A percentile compares a stretch with the other conserved stretches of the same genome.
These are phyloP conservation scores for Termitomyces heimii DNA, from an alignment of 768 basidiomycete species.

Conservation along the genomic window DNA sequence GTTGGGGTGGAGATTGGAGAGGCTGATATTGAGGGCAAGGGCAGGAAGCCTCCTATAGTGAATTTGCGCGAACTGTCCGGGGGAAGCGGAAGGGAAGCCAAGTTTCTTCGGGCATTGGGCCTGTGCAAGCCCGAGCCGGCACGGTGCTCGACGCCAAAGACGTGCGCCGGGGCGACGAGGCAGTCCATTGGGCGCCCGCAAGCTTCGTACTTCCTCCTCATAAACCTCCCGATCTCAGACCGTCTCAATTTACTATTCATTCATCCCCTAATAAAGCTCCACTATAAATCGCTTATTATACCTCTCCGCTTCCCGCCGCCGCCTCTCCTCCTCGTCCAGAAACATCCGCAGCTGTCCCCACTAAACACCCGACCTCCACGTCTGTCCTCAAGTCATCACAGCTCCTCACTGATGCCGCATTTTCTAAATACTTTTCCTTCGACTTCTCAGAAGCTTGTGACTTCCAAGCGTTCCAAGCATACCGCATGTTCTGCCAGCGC, in stretches of 20 bases:
- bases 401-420: too few species aligned
- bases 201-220: too few species aligned
- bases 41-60: slow-evolving; percentile 33
- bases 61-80: slow-evolving; percentile 16
- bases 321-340: slow-evolving; percentile 62
- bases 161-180: slow-evolving; percentile 11
- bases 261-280: slow-evolving; percentile 44
- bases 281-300: slow-evolving; percentile 59
- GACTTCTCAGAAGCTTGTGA: slow-evolving; percentile 60
- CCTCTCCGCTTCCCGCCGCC: slow-evolving; percentile 53
- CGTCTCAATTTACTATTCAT: too few species aligned
- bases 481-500: slow-evolving; percentile 68
- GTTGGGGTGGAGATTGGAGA: slow-evolving; percentile 54
- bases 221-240: slow-evolving; percentile 12
- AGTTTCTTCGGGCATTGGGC: background rate
- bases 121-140: slow-evolving; percentile 8
- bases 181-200: too few species aligned
- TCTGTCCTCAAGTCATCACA: too few species aligned
- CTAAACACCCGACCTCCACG: slow-evolving; percentile 82
- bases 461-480: slow-evolving; percentile 69
- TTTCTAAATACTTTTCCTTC: too few species aligned
- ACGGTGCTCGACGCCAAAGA: slow-evolving; percentile 6
- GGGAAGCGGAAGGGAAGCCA: background rate
- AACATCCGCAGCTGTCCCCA: slow-evolving; percentile 61
- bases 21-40: slow-evolving; percentile 52